phyloP scores from a whole-genome alignment of 148 eudicot species.

The Silene uniflora region DNA sequence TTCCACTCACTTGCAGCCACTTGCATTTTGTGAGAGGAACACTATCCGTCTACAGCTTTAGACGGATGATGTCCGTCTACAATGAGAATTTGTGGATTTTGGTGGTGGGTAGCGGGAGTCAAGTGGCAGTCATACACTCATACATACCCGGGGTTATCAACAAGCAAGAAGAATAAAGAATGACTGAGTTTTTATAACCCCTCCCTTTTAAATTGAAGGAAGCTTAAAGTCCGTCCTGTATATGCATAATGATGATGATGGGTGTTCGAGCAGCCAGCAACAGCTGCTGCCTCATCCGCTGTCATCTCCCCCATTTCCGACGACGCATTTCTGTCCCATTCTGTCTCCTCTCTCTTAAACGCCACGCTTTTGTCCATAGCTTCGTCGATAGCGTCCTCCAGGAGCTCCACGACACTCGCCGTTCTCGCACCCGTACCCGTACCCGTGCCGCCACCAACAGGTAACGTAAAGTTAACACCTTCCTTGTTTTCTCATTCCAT shows the following conservation, averaged over 20 bases:
- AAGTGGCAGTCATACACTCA: no score
- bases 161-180: no score
- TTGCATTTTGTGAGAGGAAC: no score
- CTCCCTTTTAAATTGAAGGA: no score
- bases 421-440: slow-evolving; percentile 23
- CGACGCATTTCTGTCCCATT: slow-evolving; percentile 12
- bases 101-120: no score
- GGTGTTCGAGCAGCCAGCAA: slow-evolving; percentile 48
- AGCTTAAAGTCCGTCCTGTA: no score
- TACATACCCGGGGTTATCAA: no score
- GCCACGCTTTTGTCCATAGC: slow-evolving; percentile 22
- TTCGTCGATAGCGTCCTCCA: slow-evolving; percentile 44
- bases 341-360: slow-evolving; percentile 18
- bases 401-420: slow-evolving; percentile 40
- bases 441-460: slow-evolving; percentile 38
- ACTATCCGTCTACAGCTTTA: no score
- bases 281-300: slow-evolving; percentile 35
- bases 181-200: no score
- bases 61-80: no score
- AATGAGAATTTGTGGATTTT: no score
- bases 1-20: no score
- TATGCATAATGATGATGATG: slow-evolving; percentile 20
- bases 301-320: slow-evolving; percentile 34
- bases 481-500: background rate
- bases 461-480: slow-evolving; percentile 25